These are phyloP conservation scores for Nitzschia inconspicua DNA, from an alignment of 108 stramenopile species.

Conservation along the genomic window DNA sequence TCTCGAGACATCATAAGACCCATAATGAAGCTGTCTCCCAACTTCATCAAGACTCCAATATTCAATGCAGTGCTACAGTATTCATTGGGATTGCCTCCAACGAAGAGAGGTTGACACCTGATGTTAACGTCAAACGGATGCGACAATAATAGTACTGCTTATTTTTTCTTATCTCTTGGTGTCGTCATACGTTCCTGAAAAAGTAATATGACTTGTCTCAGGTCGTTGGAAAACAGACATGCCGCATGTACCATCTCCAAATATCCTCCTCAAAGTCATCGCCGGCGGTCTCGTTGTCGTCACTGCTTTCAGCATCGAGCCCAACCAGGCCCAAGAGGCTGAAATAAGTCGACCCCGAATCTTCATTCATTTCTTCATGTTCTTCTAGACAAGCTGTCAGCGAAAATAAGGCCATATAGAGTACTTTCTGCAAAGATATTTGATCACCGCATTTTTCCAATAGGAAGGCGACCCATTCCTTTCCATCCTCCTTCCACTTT, in stretches of 20 bases:
- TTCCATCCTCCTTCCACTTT: not conserved
- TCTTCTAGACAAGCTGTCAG: not conserved
- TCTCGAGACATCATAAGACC: constrained; percentile 66
- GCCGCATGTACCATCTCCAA: not conserved
- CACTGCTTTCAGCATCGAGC: too few relatives aligned
- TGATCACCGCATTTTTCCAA: not conserved
- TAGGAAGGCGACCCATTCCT: not conserved
- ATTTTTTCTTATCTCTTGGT: not conserved
- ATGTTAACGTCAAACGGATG: not conserved
- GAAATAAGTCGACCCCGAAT: too few relatives aligned
- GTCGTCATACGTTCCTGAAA: not conserved
- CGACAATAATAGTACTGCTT: not conserved
- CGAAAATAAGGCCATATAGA: not conserved
- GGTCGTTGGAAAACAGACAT: not conserved
- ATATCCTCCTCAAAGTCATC: not conserved
- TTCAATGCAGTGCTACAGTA: constrained; percentile 77
- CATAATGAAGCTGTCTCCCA: constrained; percentile 55
- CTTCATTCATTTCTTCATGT: too few relatives aligned
- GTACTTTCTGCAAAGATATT: not conserved
- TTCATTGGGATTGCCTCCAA: constrained; percentile 52
- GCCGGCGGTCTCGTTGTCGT: too few relatives aligned
- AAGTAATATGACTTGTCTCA: too few relatives aligned
- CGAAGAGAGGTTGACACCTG: not conserved
- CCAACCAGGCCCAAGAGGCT: too few relatives aligned
- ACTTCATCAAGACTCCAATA: constrained; percentile 59